Base-by-base conservation (phyloP, 768 basidiomycete species). In the Auriscalpium vulgare region DNA sequence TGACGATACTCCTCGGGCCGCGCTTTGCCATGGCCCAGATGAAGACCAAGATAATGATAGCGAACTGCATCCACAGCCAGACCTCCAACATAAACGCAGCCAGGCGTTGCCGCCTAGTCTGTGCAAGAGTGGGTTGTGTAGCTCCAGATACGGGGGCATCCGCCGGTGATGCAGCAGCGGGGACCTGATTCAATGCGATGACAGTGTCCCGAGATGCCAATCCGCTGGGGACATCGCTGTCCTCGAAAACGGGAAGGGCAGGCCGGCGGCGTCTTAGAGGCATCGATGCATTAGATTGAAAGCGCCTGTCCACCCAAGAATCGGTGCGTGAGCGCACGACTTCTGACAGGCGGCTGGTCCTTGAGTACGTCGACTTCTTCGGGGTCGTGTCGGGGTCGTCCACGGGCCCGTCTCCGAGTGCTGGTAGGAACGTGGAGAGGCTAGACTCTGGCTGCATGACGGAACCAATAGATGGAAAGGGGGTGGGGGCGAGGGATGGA, bases 21-120 rank as follows among this genome's bases (percentile, higher is more conserved):
- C 81, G 76, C 69, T 75, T 82, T 56, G 88, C 87, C 84, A 91
- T 87, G 37, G 87, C 81, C 78, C 82, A 90, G 53, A 93, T 67
- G 68, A 92, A 92, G 52, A 91, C 83, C 44, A 84, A 54, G 36
- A 91, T 76, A 59, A 93, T 82, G 58, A 91, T 75, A 8, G 68
- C 73, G 65, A 92, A 91, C 68, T 93, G 91, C 57, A 91, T 67
- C 88, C 89, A 90, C 59, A 92, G 68, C 91, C 91, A 92, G 19
- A 88, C 66, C 70, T 90, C 87, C 50, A 92, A 63, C 60, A 91
- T 67, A 50, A 86, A 69, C 43, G 66, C 70, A 37, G 72, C 71
- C 19, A 75, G 58, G 8, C 68, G 66, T 4, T 63, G 57, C 29
- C 29, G 29, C 29, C 29, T 29, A 29, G 29, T 3, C 55, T 66